Conservation (phyloP, 2,329 filamentous ascomycete species). For the Scedosporium aurantiacum region DNA sequence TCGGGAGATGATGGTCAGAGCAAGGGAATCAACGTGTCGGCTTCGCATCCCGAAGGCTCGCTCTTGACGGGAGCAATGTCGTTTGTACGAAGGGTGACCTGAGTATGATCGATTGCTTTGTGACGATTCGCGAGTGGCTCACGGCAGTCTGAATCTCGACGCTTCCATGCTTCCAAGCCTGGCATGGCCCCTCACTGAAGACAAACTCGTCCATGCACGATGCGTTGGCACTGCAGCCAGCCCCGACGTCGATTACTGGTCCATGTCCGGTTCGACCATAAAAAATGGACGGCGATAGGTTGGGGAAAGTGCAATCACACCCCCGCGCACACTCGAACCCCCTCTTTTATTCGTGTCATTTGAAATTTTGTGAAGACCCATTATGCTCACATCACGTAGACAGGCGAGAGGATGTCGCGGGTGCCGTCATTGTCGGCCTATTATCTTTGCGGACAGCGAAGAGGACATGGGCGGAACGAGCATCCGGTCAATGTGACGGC, state of each 20-base stretch:
- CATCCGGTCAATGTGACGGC: constrained; percentile 33
- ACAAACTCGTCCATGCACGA: constrained; percentile 1
- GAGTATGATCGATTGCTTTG: no score
- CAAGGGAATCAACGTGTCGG: no score
- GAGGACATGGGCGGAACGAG: neutral
- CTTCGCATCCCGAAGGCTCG: no score
- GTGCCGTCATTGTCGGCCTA: neutral
- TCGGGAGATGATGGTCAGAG: no score
- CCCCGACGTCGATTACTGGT: neutral
- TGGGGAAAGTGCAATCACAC: neutral
- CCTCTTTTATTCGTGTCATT: neutral
- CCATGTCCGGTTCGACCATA: neutral
- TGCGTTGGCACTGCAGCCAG: constrained; percentile 6
- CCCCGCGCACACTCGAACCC: neutral
- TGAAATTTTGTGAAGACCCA: neutral
- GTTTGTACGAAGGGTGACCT: no score
- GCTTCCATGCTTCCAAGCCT: neutral
- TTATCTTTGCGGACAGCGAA: neutral
- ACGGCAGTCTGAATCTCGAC: no score
- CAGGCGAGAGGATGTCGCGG: neutral
- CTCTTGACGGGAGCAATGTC: no score
- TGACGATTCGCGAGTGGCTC: no score
- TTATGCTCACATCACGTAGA: neutral
- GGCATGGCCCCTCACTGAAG: neutral
- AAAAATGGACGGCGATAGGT: constrained; percentile 1